Conservation (phyloP, 139 green algal genomes). For the Auxenochlorella protothecoides region DNA sequence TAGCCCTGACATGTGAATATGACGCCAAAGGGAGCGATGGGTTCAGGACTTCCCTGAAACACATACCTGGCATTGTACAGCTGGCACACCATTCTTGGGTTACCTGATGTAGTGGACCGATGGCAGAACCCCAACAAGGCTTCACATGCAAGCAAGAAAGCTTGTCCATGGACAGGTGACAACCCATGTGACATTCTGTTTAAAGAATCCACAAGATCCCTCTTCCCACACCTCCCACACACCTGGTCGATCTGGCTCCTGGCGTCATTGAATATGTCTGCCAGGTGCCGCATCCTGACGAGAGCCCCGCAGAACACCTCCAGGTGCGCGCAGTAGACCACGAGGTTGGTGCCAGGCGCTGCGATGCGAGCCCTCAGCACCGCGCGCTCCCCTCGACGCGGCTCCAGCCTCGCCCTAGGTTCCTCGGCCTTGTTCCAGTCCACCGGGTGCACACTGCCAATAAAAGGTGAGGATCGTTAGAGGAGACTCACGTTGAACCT, state of each 20-base stretch:
- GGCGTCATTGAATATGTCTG: slow-evolving; percentile 59
- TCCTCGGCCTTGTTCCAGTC: slow-evolving; percentile 57
- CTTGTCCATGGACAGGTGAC: neutral
- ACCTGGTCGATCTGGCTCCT: slow-evolving; percentile 19
- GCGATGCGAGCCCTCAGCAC: slow-evolving; percentile 46
- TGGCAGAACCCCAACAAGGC: no score
- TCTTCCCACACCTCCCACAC: no score
- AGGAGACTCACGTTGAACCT: no score
- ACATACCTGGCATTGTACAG: no score
- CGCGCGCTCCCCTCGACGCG: slow-evolving; percentile 44
- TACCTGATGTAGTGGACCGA: no score
- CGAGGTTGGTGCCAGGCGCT: slow-evolving; percentile 8
- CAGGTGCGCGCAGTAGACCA: slow-evolving; percentile 74
- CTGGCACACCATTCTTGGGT: no score
- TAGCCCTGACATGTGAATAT: no score
- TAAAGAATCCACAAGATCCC: neutral
- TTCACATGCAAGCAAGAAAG: neutral
- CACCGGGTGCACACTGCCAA: slow-evolving; percentile 45
- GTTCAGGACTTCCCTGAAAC: no score
- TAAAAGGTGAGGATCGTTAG: no score
- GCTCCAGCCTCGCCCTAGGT: slow-evolving; percentile 37
- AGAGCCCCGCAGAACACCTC: slow-evolving; percentile 86
- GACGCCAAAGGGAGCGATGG: no score
- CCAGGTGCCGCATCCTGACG: slow-evolving; percentile 60
- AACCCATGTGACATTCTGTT: neutral